A percentile compares a stretch with the other conserved stretches of the same genome.
These are phyloP conservation scores for Eucalyptus lansdowneana DNA, from an alignment of 345 rosid genomes.

Conservation along the genomic window DNA sequence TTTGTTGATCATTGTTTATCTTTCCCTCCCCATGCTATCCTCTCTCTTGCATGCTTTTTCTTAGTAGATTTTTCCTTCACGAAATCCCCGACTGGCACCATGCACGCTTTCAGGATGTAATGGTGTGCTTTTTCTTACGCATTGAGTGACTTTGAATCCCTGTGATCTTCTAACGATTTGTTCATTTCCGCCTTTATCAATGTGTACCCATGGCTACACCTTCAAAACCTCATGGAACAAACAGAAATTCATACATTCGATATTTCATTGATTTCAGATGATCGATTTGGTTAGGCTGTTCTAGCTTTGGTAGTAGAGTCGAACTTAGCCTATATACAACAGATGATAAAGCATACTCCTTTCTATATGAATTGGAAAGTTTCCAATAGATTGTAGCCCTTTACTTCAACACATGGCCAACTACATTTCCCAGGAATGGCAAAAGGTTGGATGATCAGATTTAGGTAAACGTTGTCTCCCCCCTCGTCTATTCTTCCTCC, in stretches of 20 bases:
- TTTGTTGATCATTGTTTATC: background rate
- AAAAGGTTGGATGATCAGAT: background rate
- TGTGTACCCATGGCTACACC: background rate
- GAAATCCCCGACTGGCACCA: background rate
- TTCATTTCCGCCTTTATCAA: background rate
- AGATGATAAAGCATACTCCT: background rate
- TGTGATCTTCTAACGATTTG: background rate
- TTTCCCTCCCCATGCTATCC: background rate
- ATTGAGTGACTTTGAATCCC: background rate
- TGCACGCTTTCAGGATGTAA: background rate
- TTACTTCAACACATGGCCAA: background rate
- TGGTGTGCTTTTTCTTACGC: background rate
- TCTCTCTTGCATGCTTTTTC: background rate
- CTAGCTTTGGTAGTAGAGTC: background rate
- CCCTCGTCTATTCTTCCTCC: constrained; percentile 27
- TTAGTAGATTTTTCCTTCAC: background rate
- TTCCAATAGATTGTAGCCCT: background rate
- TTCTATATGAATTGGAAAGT: background rate
- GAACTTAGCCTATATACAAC: background rate
- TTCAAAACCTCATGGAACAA: background rate
- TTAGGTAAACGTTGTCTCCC: background rate
- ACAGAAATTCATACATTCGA: background rate
- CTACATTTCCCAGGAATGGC: background rate
- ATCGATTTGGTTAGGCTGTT: background rate
- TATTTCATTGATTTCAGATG: background rate